phyloP scores from a whole-genome alignment of 1,139 yeast genomes.

The Yamadazyma aaseri region DNA sequence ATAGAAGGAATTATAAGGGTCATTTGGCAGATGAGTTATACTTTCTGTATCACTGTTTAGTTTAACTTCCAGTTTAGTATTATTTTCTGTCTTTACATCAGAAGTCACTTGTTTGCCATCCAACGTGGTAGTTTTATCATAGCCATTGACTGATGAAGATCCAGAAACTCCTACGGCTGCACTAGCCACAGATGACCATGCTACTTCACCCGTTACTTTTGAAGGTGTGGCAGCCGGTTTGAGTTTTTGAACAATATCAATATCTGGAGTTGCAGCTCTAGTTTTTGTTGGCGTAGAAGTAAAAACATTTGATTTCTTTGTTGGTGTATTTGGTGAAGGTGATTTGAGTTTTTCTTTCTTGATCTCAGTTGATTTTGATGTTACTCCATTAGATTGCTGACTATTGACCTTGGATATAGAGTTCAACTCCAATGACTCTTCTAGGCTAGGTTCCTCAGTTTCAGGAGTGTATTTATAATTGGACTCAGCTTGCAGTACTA shows the following conservation, averaged over 20 bases:
- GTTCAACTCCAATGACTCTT: slow-evolving; percentile 6
- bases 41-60: background rate
- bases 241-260: slow-evolving; percentile 45
- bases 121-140: slow-evolving; percentile 8
- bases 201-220: slow-evolving; percentile 61
- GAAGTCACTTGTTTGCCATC: slow-evolving; percentile 7
- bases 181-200: slow-evolving; percentile 72
- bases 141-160: slow-evolving; percentile 18
- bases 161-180: slow-evolving; percentile 24
- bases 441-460: slow-evolving; percentile 8
- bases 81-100: background rate
- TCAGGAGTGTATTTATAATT: slow-evolving; percentile 12
- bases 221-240: slow-evolving; percentile 71
- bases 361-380: background rate
- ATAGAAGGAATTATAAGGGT: slow-evolving; percentile 19
- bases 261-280: slow-evolving; percentile 21
- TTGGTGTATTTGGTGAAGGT: slow-evolving; percentile 13
- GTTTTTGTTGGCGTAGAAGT: slow-evolving; percentile 16
- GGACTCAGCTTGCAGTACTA: slow-evolving; percentile 29
- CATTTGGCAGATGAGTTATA: slow-evolving; percentile 4
- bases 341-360: slow-evolving; percentile 12
- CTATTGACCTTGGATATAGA: background rate
- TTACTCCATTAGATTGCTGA: background rate
- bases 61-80: slow-evolving; percentile 1
- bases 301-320: slow-evolving; percentile 8